phyloP scores from a whole-genome alignment of 345 rosid genomes.

The Sonneratia caseolaris region DNA sequence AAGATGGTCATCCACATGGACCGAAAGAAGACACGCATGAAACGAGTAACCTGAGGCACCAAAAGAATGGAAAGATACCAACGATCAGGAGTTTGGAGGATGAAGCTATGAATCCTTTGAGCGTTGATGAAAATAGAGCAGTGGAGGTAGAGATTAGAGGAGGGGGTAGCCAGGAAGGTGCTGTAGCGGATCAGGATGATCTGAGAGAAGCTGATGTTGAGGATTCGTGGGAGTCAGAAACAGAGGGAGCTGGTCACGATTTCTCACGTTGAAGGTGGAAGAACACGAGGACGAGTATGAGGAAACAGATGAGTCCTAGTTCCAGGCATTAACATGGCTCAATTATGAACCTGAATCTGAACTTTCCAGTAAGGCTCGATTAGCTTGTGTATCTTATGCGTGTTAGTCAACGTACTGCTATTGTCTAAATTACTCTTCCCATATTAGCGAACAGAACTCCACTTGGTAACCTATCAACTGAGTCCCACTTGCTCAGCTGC shows the following conservation, averaged over 20 bases:
- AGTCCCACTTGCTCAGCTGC: no score
- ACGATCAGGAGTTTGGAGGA: no score
- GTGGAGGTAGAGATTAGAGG: no score
- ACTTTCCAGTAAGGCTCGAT: neutral
- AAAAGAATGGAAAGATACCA: no score
- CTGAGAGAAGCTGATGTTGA: no score
- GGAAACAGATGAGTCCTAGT: conserved; percentile 21
- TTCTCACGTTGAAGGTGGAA: conserved; percentile 9
- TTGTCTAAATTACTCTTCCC: neutral
- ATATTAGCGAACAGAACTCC: no score
- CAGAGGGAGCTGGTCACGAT: neutral
- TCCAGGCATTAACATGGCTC: conserved; percentile 14
- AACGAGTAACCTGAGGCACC: neutral
- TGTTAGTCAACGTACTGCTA: neutral
- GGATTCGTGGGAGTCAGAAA: no score
- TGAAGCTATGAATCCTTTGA: no score
- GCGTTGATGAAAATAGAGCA: no score
- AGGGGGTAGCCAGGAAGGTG: no score
- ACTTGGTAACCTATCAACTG: no score
- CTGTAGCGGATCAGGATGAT: no score
- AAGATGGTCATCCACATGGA: neutral
- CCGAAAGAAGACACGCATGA: neutral
- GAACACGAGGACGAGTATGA: conserved; percentile 13
- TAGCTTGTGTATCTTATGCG: neutral
- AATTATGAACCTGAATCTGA: neutral